Conservation (phyloP, 1,284 basidiomycete genomes). For the Pascua sp. region DNA sequence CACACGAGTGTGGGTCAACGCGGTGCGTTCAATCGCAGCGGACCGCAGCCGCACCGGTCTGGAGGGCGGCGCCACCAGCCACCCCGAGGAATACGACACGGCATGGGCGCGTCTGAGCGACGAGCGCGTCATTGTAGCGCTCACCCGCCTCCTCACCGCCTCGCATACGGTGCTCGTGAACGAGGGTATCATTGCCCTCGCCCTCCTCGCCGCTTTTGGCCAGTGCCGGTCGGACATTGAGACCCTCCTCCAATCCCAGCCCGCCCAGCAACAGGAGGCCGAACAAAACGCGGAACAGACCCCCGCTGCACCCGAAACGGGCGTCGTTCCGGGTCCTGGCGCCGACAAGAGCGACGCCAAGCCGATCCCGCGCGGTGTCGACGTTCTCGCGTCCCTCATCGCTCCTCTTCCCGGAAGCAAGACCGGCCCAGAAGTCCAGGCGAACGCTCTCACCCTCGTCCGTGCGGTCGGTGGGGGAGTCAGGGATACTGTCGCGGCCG, state of each 20-base stretch:
- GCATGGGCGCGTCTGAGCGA: conserved; percentile 60
- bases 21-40: conserved; percentile 13
- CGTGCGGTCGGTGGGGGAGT: background rate
- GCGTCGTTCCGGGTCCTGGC: background rate
- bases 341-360: background rate
- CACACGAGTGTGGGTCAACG: conserved; percentile 44
- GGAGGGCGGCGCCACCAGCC: background rate
- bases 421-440: conserved; percentile 8
- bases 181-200: conserved; percentile 80
- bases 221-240: conserved; percentile 23
- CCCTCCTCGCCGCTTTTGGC: conserved; percentile 57
- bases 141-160: conserved; percentile 68
- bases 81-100: conserved; percentile 38
- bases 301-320: too few relatives aligned
- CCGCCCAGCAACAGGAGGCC: background rate
- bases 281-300: background rate
- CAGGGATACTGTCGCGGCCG: too few relatives aligned
- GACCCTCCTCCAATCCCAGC: background rate
- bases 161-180: conserved; percentile 82
- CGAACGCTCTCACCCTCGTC: conserved; percentile 11
- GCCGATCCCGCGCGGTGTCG: background rate
- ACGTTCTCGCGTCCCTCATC: conserved; percentile 9
- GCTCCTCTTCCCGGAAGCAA: background rate
- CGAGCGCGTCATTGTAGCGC: conserved; percentile 57
- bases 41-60: too few relatives aligned